Evolutionary conservation across 2,329 filamentous ascomycete species (phyloP), one percentile per base, ranked within the genome.

Genomic region (Colletotrichum sp.): DNA sequence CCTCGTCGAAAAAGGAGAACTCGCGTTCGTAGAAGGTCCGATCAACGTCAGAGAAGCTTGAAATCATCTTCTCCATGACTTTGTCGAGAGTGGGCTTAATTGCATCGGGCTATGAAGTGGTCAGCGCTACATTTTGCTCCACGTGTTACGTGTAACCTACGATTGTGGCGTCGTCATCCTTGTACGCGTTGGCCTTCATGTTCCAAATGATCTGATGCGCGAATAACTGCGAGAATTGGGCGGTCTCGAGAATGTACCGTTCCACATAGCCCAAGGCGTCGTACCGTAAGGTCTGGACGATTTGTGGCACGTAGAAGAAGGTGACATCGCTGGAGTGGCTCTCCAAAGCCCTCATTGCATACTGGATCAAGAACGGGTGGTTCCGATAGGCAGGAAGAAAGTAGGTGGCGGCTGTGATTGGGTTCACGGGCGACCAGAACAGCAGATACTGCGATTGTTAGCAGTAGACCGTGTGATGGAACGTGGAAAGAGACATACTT

Each of bases 191-290:
- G 36, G 97, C 97, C 84, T 98, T 99, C 94, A 99, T 99, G 83
- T 99, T 99, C 97, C 97, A 99, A 82, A 99, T 99, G 79, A 99
- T 98, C 81, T 99, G 97, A 83, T 99, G 97, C 4, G 97, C 96
- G 84, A 99, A 99, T 10, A 98, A 87, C 84, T 98, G 97, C n/a
- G 97, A 98, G 81, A 98, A 96, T 80, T 97, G 96, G 2, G 96
- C 97, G 1, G 97, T 98, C 86, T 99, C 97, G 18, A 98, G 89
- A 71, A 99, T 98, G 82, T 98, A 99, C 59, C 96, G 92, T 84
- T 98, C 96, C 3, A 98, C 96, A 81, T 99, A 99, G 71, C 97
- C 97, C 28, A 99, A 89, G 14, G 90, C 91, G 87, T 99, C 97
- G 80, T 98, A 98, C 69, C 97, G 94, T 58, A 99, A 90, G 58